phyloP scores from a whole-genome alignment of 2,329 filamentous ascomycete species.

The Colletotrichum endophyticum region DNA sequence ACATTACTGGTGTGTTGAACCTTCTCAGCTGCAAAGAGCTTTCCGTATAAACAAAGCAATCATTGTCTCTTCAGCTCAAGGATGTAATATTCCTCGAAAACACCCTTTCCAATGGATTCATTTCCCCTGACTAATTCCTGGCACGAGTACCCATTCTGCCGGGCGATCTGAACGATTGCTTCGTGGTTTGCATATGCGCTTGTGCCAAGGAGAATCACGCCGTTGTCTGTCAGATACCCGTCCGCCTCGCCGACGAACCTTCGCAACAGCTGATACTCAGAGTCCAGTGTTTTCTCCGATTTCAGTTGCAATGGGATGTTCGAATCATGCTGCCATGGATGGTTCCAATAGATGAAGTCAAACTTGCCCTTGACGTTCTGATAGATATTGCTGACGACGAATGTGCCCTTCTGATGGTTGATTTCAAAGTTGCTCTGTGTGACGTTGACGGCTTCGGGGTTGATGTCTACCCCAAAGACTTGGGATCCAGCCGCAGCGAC shows the following conservation, averaged over 20 bases:
- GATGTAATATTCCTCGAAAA: not conserved
- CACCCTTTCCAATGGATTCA: not conserved
- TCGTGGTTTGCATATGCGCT: not conserved
- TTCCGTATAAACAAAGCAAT: too few species aligned
- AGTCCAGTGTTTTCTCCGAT: not conserved
- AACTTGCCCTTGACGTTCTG: not conserved
- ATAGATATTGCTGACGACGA: not conserved
- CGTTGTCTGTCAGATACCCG: not conserved
- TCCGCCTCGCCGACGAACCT: not conserved
- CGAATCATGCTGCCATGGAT: not conserved
- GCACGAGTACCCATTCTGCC: not conserved
- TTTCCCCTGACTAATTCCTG: not conserved
- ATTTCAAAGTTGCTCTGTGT: not conserved
- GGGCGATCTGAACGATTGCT: rapidly evolving
- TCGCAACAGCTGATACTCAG: not conserved
- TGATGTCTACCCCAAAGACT: not conserved
- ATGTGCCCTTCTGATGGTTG: not conserved
- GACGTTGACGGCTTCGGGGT: not conserved
- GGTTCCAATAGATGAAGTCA: not conserved
- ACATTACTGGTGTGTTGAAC: too few species aligned
- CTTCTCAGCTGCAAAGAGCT: too few species aligned
- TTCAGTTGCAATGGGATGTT: not conserved
- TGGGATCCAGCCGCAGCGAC: not conserved
- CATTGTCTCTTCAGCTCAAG: not conserved
- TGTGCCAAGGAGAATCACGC: rapidly evolving